A percentile compares a stretch with the other conserved stretches of the same genome.
Conservation (phyloP, 768 basidiomycete species). For the Paxillus ammoniavirescens region DNA sequence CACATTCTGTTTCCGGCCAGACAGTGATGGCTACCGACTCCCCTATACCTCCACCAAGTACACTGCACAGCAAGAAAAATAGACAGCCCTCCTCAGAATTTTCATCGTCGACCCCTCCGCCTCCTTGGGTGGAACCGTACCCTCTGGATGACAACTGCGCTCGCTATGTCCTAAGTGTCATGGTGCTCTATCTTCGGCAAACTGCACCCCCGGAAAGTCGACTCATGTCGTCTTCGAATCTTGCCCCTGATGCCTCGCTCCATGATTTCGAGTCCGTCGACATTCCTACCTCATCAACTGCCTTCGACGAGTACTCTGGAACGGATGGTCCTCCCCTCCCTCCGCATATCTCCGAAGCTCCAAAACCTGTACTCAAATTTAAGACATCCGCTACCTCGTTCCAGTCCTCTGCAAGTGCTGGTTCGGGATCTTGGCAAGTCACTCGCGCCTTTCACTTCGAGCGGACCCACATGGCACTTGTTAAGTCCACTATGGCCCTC, state of each 20-base stretch:
- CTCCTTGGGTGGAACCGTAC: conserved; percentile 59
- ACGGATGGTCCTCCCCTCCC: conserved; percentile 31
- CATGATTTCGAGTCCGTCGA: conserved; percentile 71
- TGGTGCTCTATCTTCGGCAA: conserved; percentile 80
- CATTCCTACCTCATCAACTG: conserved; percentile 26
- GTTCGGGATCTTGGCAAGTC: conserved; percentile 21
- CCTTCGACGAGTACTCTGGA: conserved; percentile 18
- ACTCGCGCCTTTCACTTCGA: conserved; percentile 45
- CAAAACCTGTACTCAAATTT: conserved; percentile 31
- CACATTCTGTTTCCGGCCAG: conserved; percentile 30
- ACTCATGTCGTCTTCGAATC: conserved; percentile 58
- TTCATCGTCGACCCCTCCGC: conserved; percentile 29
- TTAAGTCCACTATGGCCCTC: conserved; percentile 53
- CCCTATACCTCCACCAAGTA: conserved; percentile 32
- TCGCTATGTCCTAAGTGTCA: conserved; percentile 76
- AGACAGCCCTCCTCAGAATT: conserved; percentile 45
- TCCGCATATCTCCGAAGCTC: conserved; percentile 38
- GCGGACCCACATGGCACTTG: conserved; percentile 59
- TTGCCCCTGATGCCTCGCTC: conserved; percentile 61
- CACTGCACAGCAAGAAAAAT: conserved; percentile 23
- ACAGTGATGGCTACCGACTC: conserved; percentile 32
- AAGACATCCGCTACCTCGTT: conserved; percentile 41
- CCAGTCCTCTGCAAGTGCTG: conserved; percentile 38
- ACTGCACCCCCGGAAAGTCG: conserved; percentile 55
- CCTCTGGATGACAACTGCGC: conserved; percentile 82